phyloP scores from a whole-genome alignment of 257 asterid genomes.

The Penstemon barbatus region DNA sequence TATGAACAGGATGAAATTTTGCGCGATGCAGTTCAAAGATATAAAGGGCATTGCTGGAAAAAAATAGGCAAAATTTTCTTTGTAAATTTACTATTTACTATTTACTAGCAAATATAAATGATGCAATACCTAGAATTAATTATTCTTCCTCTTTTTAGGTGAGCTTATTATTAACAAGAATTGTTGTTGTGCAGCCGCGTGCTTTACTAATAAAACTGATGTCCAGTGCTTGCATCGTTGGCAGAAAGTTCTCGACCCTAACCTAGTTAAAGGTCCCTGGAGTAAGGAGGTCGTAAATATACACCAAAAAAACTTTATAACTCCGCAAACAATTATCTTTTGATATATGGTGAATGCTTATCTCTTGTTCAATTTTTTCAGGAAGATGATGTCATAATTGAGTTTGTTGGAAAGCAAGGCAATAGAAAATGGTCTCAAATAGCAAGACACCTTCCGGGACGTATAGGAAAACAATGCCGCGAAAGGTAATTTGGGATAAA shows the following conservation, averaged over 20 bases:
- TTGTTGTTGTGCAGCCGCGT: conserved; percentile 38
- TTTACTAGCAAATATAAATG: too few species aligned
- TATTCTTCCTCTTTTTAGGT: not conserved
- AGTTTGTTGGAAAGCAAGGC: conserved; percentile 41
- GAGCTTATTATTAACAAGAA: not conserved
- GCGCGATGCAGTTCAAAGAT: conserved; percentile 36
- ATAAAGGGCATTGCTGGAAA: conserved; percentile 48
- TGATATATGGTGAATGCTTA: not conserved
- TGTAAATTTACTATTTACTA: too few species aligned
- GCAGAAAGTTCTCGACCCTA: conserved; percentile 60
- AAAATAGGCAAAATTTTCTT: conserved; percentile 38
- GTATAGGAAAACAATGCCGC: conserved; percentile 64
- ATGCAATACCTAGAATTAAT: too few species aligned
- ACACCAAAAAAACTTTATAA: not conserved
- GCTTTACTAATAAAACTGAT: conserved; percentile 51
- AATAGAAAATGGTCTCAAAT: conserved; percentile 48
- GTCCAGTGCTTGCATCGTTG: conserved; percentile 65
- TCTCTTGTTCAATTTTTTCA: conserved; percentile 25
- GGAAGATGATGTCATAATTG: conserved; percentile 51
- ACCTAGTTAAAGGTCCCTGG: conserved; percentile 59
- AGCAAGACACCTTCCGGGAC: conserved; percentile 50
- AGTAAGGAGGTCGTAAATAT: conserved; percentile 44
- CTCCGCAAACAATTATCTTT: not conserved
- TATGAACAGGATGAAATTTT: conserved; percentile 41
- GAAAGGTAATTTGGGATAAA: conserved; percentile 44